Conservation (phyloP, 1,284 basidiomycete genomes). For the Apiotrichum siamense region DNA sequence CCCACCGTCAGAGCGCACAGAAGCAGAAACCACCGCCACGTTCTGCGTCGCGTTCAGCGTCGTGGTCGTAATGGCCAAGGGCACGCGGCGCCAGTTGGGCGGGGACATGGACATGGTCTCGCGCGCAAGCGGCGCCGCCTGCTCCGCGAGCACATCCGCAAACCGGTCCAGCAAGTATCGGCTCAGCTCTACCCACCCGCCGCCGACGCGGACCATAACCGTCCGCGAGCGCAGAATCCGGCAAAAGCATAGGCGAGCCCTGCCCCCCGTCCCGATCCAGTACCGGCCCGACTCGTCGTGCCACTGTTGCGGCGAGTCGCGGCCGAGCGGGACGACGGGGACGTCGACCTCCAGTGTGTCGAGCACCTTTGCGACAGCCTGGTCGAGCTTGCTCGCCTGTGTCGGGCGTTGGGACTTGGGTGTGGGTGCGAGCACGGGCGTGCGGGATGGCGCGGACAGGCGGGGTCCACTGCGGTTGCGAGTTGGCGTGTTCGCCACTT, state of each 20-base stretch:
- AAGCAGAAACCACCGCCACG: neutral
- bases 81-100: constrained; percentile 5
- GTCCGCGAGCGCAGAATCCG: constrained; percentile 84
- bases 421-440: neutral
- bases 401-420: constrained; percentile 21
- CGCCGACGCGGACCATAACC: constrained; percentile 91
- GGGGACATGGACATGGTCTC: neutral
- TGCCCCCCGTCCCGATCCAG: constrained; percentile 84
- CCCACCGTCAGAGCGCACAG: neutral
- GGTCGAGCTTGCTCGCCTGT: constrained; percentile 74
- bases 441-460: neutral
- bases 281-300: constrained; percentile 88
- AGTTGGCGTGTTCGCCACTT: neutral
- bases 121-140: neutral
- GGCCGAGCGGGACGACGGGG: constrained; percentile 65
- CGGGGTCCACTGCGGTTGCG: neutral
- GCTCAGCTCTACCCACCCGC: constrained; percentile 86
- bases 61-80: constrained; percentile 3
- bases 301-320: constrained; percentile 50
- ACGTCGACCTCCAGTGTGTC: constrained; percentile 71
- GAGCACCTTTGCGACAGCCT: constrained; percentile 83
- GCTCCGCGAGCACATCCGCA: constrained; percentile 60
- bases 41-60: constrained; percentile 2
- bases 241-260: constrained; percentile 73
- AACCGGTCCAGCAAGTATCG: constrained; percentile 83